Evolutionary conservation across 345 rosid species (phyloP).

Genomic region (Citrus unshiu): DNA sequence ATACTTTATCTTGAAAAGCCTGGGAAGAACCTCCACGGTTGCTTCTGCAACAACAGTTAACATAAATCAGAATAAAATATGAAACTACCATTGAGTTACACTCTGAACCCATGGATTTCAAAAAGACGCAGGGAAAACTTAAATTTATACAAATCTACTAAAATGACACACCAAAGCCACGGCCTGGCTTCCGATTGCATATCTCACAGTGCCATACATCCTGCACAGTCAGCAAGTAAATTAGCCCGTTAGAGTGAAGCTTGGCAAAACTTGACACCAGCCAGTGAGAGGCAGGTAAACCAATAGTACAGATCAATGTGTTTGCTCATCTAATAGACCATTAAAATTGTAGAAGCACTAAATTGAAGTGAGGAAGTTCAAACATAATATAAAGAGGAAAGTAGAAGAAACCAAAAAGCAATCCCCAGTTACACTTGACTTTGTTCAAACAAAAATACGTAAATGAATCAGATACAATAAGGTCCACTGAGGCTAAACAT

Average conservation of each 20-base stretch:
- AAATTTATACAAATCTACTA: neutral
- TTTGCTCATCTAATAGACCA: neutral
- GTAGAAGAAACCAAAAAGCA: neutral
- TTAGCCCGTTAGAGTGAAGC: neutral
- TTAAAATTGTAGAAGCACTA: neutral
- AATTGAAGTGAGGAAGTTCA: neutral
- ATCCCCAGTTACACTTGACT: slow-evolving; percentile 7
- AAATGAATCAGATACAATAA: neutral
- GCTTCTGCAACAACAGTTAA: slow-evolving; percentile 58
- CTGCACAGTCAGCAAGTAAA: slow-evolving; percentile 40
- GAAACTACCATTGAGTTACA: neutral
- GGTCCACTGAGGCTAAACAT: neutral
- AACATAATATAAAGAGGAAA: neutral
- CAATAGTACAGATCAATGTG: neutral
- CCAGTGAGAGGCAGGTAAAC: neutral
- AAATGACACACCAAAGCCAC: slow-evolving; percentile 83
- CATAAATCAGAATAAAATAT: slow-evolving; percentile 14
- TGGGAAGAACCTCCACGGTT: slow-evolving; percentile 93
- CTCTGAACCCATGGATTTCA: neutral
- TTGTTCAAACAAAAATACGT: neutral
- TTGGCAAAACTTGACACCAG: neutral
- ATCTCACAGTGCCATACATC: slow-evolving; percentile 99
- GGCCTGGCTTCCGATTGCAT: slow-evolving; percentile 95
- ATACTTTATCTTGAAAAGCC: slow-evolving; percentile 97
- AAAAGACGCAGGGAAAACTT: neutral